These are phyloP conservation scores for Pinus taeda DNA, from an alignment of 75 land plant genomes.

Conservation along the genomic window DNA sequence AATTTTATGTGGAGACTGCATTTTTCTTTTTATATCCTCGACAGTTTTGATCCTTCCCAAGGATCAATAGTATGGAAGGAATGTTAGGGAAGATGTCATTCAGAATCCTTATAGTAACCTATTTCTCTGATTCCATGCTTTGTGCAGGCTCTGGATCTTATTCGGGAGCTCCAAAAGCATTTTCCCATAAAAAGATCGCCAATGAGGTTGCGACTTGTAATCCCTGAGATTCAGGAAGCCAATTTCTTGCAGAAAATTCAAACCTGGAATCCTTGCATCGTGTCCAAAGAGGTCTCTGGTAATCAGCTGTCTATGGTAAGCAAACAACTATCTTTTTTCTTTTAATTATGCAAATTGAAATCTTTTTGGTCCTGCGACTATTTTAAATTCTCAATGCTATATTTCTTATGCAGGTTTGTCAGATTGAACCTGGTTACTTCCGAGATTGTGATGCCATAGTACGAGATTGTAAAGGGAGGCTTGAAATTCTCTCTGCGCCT, in stretches of 20 bases:
- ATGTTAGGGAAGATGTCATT: neutral
- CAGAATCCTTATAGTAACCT: neutral
- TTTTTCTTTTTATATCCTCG: no score
- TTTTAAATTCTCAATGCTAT: neutral
- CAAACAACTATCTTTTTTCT: no score
- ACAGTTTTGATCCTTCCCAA: neutral
- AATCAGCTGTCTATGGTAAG: constrained; percentile 65
- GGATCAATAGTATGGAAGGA: neutral
- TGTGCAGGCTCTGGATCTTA: constrained; percentile 93
- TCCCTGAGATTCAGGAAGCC: constrained; percentile 39
- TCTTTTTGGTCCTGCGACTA: neutral
- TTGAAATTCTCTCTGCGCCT: constrained; percentile 81
- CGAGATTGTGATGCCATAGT: constrained; percentile 82
- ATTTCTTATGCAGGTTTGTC: constrained; percentile 65
- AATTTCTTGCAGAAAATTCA: constrained; percentile 50
- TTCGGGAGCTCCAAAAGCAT: constrained; percentile 81
- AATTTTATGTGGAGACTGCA: no score
- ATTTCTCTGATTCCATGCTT: neutral
- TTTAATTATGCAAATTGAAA: neutral
- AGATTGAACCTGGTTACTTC: constrained; percentile 82
- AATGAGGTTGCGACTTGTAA: constrained; percentile 65
- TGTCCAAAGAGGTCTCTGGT: constrained; percentile 57
- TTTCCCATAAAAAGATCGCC: constrained; percentile 88
- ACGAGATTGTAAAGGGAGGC: constrained; percentile 65
- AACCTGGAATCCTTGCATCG: constrained; percentile 63